Base-by-base conservation (phyloP, 495 filamentous ascomycete genomes). In the Xylaria flabelliformis region DNA sequence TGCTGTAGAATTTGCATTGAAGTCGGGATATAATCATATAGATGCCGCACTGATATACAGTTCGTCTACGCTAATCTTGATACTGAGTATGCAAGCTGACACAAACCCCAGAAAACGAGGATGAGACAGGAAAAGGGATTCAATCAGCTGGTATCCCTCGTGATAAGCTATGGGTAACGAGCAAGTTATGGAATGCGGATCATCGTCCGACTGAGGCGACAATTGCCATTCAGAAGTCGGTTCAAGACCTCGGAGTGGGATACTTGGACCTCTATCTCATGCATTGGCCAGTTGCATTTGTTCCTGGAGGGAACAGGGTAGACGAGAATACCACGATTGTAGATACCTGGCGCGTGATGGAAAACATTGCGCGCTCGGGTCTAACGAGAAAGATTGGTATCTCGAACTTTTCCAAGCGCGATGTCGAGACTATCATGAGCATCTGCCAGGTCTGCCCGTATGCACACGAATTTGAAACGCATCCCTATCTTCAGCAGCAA, bases 201-300 rank as follows among this genome's bases (percentile, higher is more conserved):
- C 91, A 93, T 73, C 87, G 89, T 64, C 87, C 89, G 1, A 85
- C 89, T 36, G 88, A 89, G 58, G 91, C 91, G 3, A 80, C 78
- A 39, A 79, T 80, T 13, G 89, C 91, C n/a, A 76, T 90, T 69
- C 83, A 89, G 62, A 83, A 88, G 69, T 89, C 91, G 6, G 81
- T 93, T 17, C 78, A 84, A 36, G 88, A 91, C 72, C 85, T 92
- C 46, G 85, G 81, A 0, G 73, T 90, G 21, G 88, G 90, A 55
- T 93, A 93, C 76, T 81, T 94, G 55, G 91, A 94, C 76, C 82
- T 93, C 8, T 93, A 86, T 72, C 79, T 92, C 69, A 92, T 94
- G 73, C 92, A 94, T 80, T 93, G 86, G 85, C 90, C 88, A 3
- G 83, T 86, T 10, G 84, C 88, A 0, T 89, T 86, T 74, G 73